Conservation (phyloP, 2,329 filamentous ascomycete species). For the Exophiala sideris region DNA sequence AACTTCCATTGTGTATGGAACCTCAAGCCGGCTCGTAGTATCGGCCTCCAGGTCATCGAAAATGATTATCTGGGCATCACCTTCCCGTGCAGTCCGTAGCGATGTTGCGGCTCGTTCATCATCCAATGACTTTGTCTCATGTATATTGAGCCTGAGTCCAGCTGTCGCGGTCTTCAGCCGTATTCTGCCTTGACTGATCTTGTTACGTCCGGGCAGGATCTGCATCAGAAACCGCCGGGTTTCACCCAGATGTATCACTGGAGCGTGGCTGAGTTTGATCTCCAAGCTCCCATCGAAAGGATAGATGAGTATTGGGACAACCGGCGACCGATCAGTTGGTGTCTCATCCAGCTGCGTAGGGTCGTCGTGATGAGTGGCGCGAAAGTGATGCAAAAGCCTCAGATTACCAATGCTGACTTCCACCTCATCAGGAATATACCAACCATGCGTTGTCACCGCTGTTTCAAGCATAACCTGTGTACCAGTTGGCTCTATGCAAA, state of each 20-base stretch:
- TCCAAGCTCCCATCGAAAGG: conserved; percentile 13
- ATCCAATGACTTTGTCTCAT: conserved; percentile 53
- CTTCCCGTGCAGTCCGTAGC: conserved; percentile 19
- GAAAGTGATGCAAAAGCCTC: conserved; percentile 22
- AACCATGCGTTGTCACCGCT: conserved; percentile 21
- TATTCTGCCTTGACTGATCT: conserved; percentile 55
- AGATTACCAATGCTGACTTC: conserved; percentile 23
- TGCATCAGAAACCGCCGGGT: conserved; percentile 73
- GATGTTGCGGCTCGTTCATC: conserved; percentile 41
- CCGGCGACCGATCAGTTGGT: not conserved
- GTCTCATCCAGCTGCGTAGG: not conserved
- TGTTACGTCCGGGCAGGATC: conserved; percentile 39
- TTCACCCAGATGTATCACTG: conserved; percentile 73
- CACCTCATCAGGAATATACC: conserved; percentile 23
- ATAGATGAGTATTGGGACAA: conserved; percentile 24
- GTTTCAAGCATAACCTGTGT: conserved; percentile 34
- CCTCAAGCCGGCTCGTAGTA: conserved; percentile 45
- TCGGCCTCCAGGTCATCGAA: conserved; percentile 16
- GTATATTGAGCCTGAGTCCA: conserved; percentile 61
- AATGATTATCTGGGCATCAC: conserved; percentile 19
- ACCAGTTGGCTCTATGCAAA: conserved; percentile 54
- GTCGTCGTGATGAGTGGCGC: conserved; percentile 7
- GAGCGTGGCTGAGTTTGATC: conserved; percentile 62
- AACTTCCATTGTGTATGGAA: conserved; percentile 80
- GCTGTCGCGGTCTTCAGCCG: conserved; percentile 63